Base-by-base conservation (phyloP, 2,329 filamentous ascomycete genomes). In the Calonectria pseudoreteaudii region DNA sequence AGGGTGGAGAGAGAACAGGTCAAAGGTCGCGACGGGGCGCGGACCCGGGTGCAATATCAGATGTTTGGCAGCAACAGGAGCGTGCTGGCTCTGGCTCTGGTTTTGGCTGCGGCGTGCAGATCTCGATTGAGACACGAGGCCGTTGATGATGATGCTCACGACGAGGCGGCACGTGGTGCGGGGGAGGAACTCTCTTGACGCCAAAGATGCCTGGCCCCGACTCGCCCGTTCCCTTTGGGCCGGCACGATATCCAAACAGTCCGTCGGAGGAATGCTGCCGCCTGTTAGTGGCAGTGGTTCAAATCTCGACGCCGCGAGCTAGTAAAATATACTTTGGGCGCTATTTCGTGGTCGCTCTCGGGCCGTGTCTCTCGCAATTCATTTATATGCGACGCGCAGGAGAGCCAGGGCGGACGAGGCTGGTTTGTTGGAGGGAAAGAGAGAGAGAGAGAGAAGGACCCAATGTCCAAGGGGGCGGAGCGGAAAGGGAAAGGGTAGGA, bases 101-200 rank as follows among this genome's bases (percentile, higher is more conserved):
- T 16, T 13, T n/a, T n/a, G n/a, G 41, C 26, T 28, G 60, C 60
- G 38, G n/a, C 30, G 18, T 28, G 38, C 18, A 28, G 44, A 65
- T 31, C 60, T 62, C 38, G 41, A 65, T 14, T 49, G 60, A 65
- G 60, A 65, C 26, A 65, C 60, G 38, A 65, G 41, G 38, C 41
- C 38, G 38, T 65, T 65, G 30, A 31, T 31, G 30, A 31, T 31
- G 60, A 65, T 13, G 38, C 38, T 34, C 38, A 23, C 44, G 60
- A 65, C 18, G 60, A 65, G 60, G 60, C 60, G 60, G 60, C 60
- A 65, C 60, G 60, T 65, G 60, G 60, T 65, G 60, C 60, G 60
- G 60, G 60, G 60, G 60, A 49, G 60, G 41, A 49, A 41, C 34
- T 41, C 56, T 44, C 4, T 20, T n/a, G 28, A 41, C 14, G 18